These are phyloP conservation scores for Davidsoniella australis DNA, from an alignment of 2,329 filamentous ascomycete genomes.

Conservation along the genomic window DNA sequence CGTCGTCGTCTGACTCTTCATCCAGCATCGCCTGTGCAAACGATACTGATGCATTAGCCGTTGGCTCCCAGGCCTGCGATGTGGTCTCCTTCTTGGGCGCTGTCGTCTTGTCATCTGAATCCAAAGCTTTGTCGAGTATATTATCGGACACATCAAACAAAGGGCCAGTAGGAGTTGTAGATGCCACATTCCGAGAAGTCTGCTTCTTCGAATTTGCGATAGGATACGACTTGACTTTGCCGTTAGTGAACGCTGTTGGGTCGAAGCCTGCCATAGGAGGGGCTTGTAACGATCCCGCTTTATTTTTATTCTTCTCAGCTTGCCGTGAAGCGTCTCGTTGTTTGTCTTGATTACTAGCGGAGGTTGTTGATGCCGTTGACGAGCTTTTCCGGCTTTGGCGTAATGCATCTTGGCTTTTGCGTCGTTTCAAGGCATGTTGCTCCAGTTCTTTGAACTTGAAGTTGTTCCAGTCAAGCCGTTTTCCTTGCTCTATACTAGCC, in stretches of 20 bases:
- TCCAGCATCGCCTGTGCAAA: slow-evolving; percentile 8
- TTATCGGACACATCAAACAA: slow-evolving; percentile 5
- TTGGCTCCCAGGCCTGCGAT: background rate
- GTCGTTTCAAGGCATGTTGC: slow-evolving; percentile 15
- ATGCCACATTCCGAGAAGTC: background rate
- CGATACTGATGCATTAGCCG: background rate
- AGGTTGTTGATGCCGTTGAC: no score
- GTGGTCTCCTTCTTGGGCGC: background rate
- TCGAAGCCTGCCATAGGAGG: background rate
- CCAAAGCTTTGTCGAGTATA: background rate
- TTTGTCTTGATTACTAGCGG: no score
- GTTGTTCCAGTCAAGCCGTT: slow-evolving; percentile 14
- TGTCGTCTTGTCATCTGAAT: background rate
- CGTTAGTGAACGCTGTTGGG: background rate
- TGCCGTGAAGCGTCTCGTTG: no score
- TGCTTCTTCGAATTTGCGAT: background rate
- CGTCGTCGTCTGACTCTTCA: slow-evolving; percentile 3
- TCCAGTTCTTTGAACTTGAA: slow-evolving; percentile 12
- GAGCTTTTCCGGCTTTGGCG: no score
- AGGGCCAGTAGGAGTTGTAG: background rate
- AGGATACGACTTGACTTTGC: background rate
- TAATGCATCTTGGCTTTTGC: slow-evolving; percentile 6
- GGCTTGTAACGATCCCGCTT: background rate
- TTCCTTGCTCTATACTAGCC: slow-evolving; percentile 44
- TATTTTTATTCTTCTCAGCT: no score